Evolutionary conservation across 345 rosid genomes (phyloP), one percentile per base, ranked within the genome.

Genomic region (Pistacia integerrima): DNA sequence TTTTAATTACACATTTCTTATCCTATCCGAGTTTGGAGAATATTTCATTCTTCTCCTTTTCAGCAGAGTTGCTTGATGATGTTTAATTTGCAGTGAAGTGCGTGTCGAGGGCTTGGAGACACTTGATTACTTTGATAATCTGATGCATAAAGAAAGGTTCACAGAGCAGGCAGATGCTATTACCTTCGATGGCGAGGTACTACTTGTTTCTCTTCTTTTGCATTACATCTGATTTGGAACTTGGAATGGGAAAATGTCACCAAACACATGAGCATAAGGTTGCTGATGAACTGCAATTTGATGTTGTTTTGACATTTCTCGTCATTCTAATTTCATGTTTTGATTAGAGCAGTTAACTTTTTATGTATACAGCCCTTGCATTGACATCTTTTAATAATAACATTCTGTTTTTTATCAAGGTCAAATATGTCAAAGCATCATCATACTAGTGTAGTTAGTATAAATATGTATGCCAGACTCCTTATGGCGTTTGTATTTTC

Each of bases 91-190:
- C 93, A 95, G 99, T 78, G 99, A 95, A 92, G 98, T 95, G 54
- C 93, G 99, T 2, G 90, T 95, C 33, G 99, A 95, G 82, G 99
- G 99, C 65, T 82, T 95, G 92, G 99, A 95, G 93, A 95, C 99
- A 2, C 96, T 95, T 33, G 97, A 95, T 86, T 95, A 88, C 82
- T 86, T 95, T 46, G 99, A 95, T 77, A 90, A 90, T 87, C 80
- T 92, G 75, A 85, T 74, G 86, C 41, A 62, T 54, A 87, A 77
- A 84, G 89, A 93, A 81, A 88, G 98, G 79, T 89, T 79, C 87
- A 95, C 99, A 0, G 99, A 95, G 88, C 99, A 95, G 84, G 98
- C 96, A 58, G 98, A 95, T 84, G 98, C 99, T 70, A 90, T 95
- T 57, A 95, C 98, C 64, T 95, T 95, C 59, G 99, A 95, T 35